Evolutionary conservation across 768 basidiomycete species (phyloP).

Genomic region (Leccinum obscurum): DNA sequence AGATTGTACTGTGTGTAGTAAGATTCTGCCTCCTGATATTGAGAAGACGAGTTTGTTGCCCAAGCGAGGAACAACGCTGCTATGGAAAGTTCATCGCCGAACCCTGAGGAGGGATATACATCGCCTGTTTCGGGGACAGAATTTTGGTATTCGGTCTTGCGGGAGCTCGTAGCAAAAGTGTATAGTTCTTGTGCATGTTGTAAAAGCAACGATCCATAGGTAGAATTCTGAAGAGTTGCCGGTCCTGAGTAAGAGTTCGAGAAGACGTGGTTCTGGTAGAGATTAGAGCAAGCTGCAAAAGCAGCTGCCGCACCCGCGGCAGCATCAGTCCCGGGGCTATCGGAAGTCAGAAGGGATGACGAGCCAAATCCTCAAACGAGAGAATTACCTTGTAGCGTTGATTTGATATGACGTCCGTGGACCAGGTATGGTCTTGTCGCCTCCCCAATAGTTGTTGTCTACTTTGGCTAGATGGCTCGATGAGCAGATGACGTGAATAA

Average conservation of each 20-base stretch:
- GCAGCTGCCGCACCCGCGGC: slow-evolving; percentile 84
- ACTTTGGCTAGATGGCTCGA: slow-evolving; percentile 43
- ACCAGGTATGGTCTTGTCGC: slow-evolving; percentile 72
- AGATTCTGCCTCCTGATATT: slow-evolving; percentile 62
- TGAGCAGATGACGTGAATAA: slow-evolving; percentile 3
- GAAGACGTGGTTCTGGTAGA: slow-evolving; percentile 68
- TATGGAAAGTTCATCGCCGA: slow-evolving; percentile 70
- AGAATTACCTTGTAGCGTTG: slow-evolving; percentile 55
- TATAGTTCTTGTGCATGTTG: slow-evolving; percentile 77
- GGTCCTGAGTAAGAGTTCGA: slow-evolving; percentile 54
- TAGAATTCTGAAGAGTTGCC: slow-evolving; percentile 67
- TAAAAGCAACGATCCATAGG: slow-evolving; percentile 70
- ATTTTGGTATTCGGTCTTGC: slow-evolving; percentile 62
- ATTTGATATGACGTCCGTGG: slow-evolving; percentile 78
- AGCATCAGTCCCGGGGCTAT: slow-evolving; percentile 83
- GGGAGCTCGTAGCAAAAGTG: slow-evolving; percentile 68
- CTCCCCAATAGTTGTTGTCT: slow-evolving; percentile 89
- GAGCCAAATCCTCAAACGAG: neutral
- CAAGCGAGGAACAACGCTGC: slow-evolving; percentile 77
- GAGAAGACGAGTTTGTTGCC: slow-evolving; percentile 59
- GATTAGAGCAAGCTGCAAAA: slow-evolving; percentile 80
- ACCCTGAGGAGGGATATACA: slow-evolving; percentile 73
- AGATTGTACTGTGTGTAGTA: slow-evolving; percentile 63
- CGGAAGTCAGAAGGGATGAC: neutral
- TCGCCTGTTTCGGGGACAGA: slow-evolving; percentile 63